Evolutionary conservation across 2,329 filamentous ascomycete species (phyloP).

Genomic region (Aspergillus intermedius): DNA sequence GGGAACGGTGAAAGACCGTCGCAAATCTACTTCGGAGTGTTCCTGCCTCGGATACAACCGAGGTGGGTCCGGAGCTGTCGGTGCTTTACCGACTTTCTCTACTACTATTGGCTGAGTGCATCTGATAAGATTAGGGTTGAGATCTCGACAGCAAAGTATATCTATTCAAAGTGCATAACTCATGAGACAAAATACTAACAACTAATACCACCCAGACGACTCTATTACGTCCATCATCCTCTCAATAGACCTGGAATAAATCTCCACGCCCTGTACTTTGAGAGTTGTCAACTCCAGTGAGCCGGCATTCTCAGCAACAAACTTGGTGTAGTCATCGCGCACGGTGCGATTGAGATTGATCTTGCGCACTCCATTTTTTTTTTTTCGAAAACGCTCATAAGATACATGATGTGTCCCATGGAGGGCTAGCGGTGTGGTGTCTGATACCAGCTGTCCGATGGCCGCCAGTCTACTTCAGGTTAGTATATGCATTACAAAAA

Average conservation of each 20-base stretch:
- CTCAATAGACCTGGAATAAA: constrained; percentile 8
- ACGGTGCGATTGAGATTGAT: constrained; percentile 20
- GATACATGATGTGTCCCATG: constrained; percentile 19
- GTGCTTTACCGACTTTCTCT: no score
- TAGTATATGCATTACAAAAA: no score
- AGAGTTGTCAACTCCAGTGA: constrained; percentile 9
- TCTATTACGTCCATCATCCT: constrained; percentile 10
- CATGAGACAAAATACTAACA: no score
- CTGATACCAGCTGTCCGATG: constrained; percentile 5
- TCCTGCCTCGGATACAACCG: no score
- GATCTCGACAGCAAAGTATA: no score
- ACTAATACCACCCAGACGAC: constrained; percentile 1
- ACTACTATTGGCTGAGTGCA: no score
- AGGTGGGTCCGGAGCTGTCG: no score
- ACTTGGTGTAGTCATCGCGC: constrained; percentile 18
- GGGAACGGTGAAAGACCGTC: no score
- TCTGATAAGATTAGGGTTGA: no score
- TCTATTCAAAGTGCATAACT: no score
- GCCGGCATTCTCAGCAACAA: constrained; percentile 10
- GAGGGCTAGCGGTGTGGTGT: constrained; percentile 8
- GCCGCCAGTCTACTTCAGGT: constrained; percentile 3
- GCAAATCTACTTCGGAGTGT: no score
- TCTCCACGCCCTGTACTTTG: constrained; percentile 7
- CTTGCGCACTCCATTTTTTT: constrained; percentile 15
- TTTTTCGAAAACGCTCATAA: constrained; percentile 12